These are phyloP conservation scores for Magnolia officinalis DNA, from an alignment of 164 flowering plant species.

Conservation along the genomic window DNA sequence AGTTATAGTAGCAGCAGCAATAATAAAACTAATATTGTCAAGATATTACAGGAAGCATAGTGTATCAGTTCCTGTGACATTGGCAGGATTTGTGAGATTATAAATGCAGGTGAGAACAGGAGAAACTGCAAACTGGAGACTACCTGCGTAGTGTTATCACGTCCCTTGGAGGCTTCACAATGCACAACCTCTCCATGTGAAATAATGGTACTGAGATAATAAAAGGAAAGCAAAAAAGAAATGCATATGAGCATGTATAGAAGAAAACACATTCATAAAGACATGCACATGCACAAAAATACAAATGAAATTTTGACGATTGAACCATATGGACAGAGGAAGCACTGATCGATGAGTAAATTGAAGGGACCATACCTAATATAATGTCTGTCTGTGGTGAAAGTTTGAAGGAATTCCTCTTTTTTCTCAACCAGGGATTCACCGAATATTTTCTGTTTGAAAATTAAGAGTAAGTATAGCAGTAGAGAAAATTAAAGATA, in stretches of 20 bases:
- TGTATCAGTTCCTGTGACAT: neutral
- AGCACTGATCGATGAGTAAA: neutral
- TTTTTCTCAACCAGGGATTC: conserved; percentile 66
- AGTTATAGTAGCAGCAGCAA: too few species aligned
- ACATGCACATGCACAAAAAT: neutral
- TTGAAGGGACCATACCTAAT: conserved; percentile 42
- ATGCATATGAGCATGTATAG: neutral
- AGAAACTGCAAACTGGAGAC: conserved; percentile 5
- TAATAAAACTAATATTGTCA: too few species aligned
- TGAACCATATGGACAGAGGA: neutral
- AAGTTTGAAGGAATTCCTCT: conserved; percentile 76
- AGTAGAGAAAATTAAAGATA: conserved; percentile 1
- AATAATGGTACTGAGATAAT: conserved; percentile 40
- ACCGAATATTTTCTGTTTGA: conserved; percentile 69
- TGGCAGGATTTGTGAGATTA: neutral
- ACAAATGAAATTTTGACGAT: neutral
- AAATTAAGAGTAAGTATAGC: conserved; percentile 7
- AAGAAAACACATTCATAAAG: neutral
- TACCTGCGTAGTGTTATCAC: conserved; percentile 41
- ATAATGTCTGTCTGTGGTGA: conserved; percentile 49
- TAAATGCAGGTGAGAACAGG: conserved; percentile 1
- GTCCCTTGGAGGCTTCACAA: conserved; percentile 28
- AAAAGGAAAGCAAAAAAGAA: neutral
- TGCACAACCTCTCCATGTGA: conserved; percentile 50
- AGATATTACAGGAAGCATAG: too few species aligned